These are phyloP conservation scores for Oldenlandia corymbosa DNA, from an alignment of 257 asterid genomes.

Conservation along the genomic window DNA sequence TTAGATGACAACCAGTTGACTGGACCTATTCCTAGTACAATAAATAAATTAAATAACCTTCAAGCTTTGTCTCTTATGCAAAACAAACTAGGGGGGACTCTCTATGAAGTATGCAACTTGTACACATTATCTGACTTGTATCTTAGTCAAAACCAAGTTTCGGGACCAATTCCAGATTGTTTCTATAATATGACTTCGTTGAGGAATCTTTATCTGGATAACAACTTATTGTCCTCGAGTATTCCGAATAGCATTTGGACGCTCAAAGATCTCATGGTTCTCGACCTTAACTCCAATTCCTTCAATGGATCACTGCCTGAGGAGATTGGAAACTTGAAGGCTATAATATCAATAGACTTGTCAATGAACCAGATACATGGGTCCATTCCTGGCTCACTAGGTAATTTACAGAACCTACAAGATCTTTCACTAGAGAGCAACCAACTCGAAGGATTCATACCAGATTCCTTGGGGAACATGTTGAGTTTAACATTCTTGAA, in stretches of 20 bases:
- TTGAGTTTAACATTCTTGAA: not conserved
- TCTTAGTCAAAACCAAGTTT: conserved; percentile 12
- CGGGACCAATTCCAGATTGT: conserved; percentile 25
- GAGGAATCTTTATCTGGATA: not conserved
- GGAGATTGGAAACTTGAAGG: conserved; percentile 8
- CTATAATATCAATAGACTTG: not conserved
- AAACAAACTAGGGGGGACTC: not conserved
- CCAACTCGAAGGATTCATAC: conserved; percentile 3
- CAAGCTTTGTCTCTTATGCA: not conserved
- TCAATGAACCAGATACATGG: conserved; percentile 3
- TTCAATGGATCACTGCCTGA: not conserved
- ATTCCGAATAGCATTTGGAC: conserved; percentile 2
- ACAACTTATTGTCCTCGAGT: not conserved
- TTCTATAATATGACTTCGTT: conserved; percentile 1
- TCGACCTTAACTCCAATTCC: not conserved
- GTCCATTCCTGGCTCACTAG: not conserved
- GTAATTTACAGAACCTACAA: not conserved
- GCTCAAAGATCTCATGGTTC: not conserved
- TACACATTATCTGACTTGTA: conserved; percentile 7
- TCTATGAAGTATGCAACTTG: conserved; percentile 14
- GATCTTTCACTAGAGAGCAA: not conserved
- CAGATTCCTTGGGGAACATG: conserved; percentile 1
- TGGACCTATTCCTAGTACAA: not conserved
- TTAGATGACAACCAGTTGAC: not conserved
- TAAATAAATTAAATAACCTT: not conserved